These are phyloP conservation scores for Lotus japonicus DNA, from an alignment of 306 rosid species.

Conservation along the genomic window DNA sequence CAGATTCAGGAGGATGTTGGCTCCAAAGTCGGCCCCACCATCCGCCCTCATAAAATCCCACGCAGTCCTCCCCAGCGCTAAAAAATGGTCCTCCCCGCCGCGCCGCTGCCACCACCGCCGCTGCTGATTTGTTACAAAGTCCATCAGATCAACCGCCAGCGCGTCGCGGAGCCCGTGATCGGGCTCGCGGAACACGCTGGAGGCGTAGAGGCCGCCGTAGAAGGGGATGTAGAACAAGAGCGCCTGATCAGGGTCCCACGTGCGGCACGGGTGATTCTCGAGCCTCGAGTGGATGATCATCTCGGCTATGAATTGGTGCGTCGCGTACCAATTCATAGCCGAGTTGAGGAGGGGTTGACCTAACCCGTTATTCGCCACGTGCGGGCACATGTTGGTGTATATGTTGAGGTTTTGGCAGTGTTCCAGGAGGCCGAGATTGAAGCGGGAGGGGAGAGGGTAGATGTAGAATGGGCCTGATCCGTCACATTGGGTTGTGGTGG, in stretches of 20 bases:
- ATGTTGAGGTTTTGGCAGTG: slow-evolving; percentile 55
- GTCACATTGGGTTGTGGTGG: slow-evolving; percentile 25
- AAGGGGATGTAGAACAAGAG: slow-evolving; percentile 66
- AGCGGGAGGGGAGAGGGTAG: slow-evolving; percentile 52
- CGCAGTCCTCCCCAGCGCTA: slow-evolving; percentile 71
- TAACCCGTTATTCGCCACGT: slow-evolving; percentile 62
- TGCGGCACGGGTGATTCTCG: slow-evolving; percentile 73
- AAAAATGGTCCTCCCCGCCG: slow-evolving; percentile 58
- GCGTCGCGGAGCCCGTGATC: slow-evolving; percentile 50
- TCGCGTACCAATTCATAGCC: slow-evolving; percentile 51
- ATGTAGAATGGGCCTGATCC: slow-evolving; percentile 40
- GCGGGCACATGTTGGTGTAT: slow-evolving; percentile 89
- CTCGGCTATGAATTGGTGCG: slow-evolving; percentile 81
- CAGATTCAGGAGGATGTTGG: slow-evolving; percentile 51
- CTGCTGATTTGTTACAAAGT: not conserved
- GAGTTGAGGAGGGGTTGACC: slow-evolving; percentile 44
- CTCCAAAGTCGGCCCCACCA: slow-evolving; percentile 59
- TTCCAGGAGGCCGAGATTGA: slow-evolving; percentile 53
- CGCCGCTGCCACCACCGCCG: slow-evolving; percentile 34
- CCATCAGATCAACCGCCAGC: slow-evolving; percentile 35
- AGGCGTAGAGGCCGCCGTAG: slow-evolving; percentile 78
- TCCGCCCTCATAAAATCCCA: slow-evolving; percentile 75
- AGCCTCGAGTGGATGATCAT: slow-evolving; percentile 80
- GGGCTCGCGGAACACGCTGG: slow-evolving; percentile 55
- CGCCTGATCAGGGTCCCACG: slow-evolving; percentile 52